phyloP scores from a whole-genome alignment of 768 basidiomycete genomes.

The Artomyces pyxidatus region DNA sequence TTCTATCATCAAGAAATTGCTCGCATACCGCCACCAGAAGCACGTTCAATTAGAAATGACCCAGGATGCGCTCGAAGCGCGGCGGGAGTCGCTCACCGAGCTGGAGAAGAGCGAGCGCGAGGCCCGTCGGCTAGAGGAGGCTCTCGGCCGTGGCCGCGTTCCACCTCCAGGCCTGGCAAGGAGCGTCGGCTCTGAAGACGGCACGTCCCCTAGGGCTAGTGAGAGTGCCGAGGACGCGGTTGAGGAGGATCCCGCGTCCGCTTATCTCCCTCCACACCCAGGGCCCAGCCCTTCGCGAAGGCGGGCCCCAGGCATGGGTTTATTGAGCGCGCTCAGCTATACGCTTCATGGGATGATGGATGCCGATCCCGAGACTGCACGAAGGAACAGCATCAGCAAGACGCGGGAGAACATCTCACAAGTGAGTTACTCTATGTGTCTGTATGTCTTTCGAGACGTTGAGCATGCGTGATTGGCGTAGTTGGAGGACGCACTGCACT shows the following conservation, averaged over 20 bases:
- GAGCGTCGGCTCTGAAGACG: slow-evolving; percentile 16
- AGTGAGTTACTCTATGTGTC: slow-evolving; percentile 34
- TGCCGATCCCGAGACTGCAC: slow-evolving; percentile 92
- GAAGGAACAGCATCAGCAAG: slow-evolving; percentile 89
- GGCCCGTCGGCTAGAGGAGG: slow-evolving; percentile 82
- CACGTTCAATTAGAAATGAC: slow-evolving; percentile 98
- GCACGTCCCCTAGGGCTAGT: too few relatives aligned
- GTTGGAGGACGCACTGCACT: slow-evolving; percentile 93
- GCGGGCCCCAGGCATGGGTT: slow-evolving; percentile 71
- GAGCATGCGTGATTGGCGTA: slow-evolving; percentile 26
- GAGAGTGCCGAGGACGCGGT: slow-evolving; percentile 26
- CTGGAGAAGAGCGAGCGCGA: slow-evolving; percentile 91
- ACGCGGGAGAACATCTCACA: slow-evolving; percentile 93
- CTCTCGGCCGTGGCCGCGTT: slow-evolving; percentile 54
- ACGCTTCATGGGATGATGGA: slow-evolving; percentile 99
- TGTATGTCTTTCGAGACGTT: not conserved
- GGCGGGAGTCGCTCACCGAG: slow-evolving; percentile 78
- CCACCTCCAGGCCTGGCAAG: slow-evolving; percentile 1
- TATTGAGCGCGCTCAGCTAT: slow-evolving; percentile 87
- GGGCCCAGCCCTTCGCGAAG: slow-evolving; percentile 61
- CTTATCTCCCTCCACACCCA: slow-evolving; percentile 69
- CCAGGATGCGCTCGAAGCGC: slow-evolving; percentile 78
- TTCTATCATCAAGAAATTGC: slow-evolving; percentile 86
- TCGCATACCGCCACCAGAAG: slow-evolving; percentile 95
- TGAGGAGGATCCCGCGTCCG: slow-evolving; percentile 29